Percentiles rank a stretch among this genome's conserved stretches.
Conservation (phyloP, 768 basidiomycete genomes). For the Tremella yokohamensis region DNA sequence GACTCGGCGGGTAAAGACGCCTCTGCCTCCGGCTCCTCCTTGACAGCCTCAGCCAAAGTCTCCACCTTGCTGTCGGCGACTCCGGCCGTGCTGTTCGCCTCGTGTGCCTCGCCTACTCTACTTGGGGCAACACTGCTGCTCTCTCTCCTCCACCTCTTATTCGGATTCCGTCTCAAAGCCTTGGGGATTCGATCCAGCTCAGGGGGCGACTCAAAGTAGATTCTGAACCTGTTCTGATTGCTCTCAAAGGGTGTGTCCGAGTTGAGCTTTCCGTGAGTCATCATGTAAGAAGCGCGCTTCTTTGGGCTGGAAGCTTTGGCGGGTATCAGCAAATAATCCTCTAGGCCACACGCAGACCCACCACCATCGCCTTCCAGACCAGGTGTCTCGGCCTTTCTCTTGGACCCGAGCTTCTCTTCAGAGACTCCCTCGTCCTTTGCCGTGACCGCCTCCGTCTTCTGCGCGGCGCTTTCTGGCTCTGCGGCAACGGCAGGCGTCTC, state of each 20-base stretch:
- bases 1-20: neutral
- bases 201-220: constrained; percentile 54
- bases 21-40: constrained; percentile 9
- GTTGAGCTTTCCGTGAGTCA: constrained; percentile 6
- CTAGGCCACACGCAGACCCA: constrained; percentile 24
- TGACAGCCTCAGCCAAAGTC: constrained; percentile 2
- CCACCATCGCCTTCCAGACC: constrained; percentile 36
- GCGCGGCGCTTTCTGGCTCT: neutral
- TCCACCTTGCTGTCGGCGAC: constrained; percentile 3
- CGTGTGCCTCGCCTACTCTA: neutral
- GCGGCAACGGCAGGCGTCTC: neutral
- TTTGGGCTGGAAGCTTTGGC: constrained; percentile 14
- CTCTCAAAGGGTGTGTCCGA: constrained; percentile 6
- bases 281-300: constrained; percentile 24
- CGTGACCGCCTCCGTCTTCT: neutral
- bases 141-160: constrained; percentile 40
- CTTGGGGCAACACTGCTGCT: constrained; percentile 34
- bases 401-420: constrained; percentile 39
- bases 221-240: constrained; percentile 51
- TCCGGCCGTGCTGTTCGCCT: constrained; percentile 5
- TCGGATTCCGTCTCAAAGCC: constrained; percentile 28
- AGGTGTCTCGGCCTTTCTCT: constrained; percentile 49
- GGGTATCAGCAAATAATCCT: too few relatives aligned
- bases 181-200: constrained; percentile 45
- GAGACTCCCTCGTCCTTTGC: constrained; percentile 5